phyloP scores from a whole-genome alignment of 495 filamentous ascomycete genomes.

The Aspergillus campestris region DNA sequence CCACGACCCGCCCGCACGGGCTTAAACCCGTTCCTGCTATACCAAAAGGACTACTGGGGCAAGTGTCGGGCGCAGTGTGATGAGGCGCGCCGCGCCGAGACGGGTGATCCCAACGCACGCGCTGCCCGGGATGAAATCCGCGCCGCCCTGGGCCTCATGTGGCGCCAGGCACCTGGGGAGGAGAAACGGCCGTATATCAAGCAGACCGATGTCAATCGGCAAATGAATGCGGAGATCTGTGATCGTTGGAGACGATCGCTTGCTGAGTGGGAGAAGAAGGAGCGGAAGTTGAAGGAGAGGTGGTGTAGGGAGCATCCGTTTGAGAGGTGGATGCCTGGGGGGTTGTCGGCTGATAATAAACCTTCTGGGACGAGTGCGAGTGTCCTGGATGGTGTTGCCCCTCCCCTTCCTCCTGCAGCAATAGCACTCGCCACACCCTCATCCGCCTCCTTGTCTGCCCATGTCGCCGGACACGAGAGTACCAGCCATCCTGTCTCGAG shows the following conservation, averaged over 20 bases:
- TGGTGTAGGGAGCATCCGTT: slow-evolving; percentile 57
- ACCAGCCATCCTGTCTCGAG: too few relatives aligned
- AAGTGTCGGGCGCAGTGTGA: slow-evolving; percentile 66
- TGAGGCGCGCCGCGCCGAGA: slow-evolving; percentile 51
- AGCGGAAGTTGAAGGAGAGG: slow-evolving; percentile 47
- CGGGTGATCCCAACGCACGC: slow-evolving; percentile 58
- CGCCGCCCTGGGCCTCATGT: slow-evolving; percentile 74
- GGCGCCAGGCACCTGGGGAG: slow-evolving; percentile 64
- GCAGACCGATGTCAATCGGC: slow-evolving; percentile 58
- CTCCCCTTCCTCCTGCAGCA: too few relatives aligned
- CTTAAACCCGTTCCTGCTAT: slow-evolving; percentile 60
- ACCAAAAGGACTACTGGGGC: slow-evolving; percentile 71
- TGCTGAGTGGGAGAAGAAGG: slow-evolving; percentile 62
- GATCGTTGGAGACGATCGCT: slow-evolving; percentile 48
- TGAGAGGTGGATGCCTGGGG: slow-evolving; percentile 18
- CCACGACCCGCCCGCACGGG: slow-evolving; percentile 58
- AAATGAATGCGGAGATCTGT: slow-evolving; percentile 47
- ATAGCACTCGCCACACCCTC: too few relatives aligned
- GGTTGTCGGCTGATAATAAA: not conserved
- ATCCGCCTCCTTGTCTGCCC: too few relatives aligned
- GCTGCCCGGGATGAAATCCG: slow-evolving; percentile 68
- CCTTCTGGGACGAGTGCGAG: not conserved
- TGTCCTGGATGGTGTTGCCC: too few relatives aligned
- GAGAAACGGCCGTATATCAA: slow-evolving; percentile 68
- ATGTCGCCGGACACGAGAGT: too few relatives aligned